Conservation (phyloP, 2,329 filamentous ascomycete genomes). For the Aspergillus uvarum region DNA sequence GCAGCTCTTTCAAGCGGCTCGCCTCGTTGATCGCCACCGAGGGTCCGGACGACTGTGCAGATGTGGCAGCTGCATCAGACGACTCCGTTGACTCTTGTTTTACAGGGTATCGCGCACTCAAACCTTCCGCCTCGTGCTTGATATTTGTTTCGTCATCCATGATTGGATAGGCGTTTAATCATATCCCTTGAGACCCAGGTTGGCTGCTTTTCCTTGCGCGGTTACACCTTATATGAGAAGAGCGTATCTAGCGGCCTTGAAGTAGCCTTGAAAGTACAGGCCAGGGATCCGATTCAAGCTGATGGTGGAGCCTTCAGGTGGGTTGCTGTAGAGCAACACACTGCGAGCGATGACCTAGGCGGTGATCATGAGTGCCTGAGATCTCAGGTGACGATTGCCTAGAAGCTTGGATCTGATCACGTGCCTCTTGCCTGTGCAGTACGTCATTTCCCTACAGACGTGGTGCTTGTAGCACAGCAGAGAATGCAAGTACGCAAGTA, state of each 20-base stretch:
- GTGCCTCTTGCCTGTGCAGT: not conserved
- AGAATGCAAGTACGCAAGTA: too few species aligned
- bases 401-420: not conserved
- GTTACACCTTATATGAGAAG: not conserved
- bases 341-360: not conserved
- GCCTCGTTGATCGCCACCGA: slow-evolving; percentile 52
- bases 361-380: not conserved
- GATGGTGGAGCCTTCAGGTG: not conserved
- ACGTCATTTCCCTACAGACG: not conserved
- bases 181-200: not conserved
- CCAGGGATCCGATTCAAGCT: not conserved
- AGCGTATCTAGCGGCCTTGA: not conserved
- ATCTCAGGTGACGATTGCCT: not conserved
- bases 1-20: slow-evolving; percentile 60
- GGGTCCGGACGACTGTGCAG: not conserved
- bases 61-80: not conserved
- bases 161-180: not conserved
- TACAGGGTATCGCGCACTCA: not conserved
- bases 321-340: not conserved
- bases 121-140: not conserved
- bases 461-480: too few species aligned
- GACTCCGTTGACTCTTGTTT: not conserved
- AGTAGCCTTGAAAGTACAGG: not conserved
- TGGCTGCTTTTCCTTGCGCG: not conserved
- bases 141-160: not conserved